Conservation (phyloP, 2,329 filamentous ascomycete species). For the Chrysoporthe puriensis region DNA sequence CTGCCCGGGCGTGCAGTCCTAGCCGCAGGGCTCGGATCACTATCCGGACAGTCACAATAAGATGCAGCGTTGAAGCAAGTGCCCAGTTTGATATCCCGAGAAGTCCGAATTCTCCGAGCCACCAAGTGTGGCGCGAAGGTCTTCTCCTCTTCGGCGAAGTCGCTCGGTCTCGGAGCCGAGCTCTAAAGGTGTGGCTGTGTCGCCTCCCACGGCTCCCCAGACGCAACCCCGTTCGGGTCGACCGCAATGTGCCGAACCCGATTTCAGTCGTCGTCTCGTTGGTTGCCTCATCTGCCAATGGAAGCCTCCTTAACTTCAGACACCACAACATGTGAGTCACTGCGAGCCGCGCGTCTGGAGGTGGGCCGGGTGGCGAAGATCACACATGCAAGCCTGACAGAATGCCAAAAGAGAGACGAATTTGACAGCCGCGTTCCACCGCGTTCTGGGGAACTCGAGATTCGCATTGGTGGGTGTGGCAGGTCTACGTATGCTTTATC, state of each 20-base stretch:
- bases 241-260: background rate
- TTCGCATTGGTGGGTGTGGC: background rate
- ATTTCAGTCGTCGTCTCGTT: background rate
- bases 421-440: background rate
- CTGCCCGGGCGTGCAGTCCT: background rate
- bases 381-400: background rate
- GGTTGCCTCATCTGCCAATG: background rate
- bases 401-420: background rate
- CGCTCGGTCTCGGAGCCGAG: background rate
- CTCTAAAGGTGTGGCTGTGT: background rate
- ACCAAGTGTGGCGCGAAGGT: background rate
- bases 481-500: constrained; percentile 17
- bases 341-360: constrained; percentile 12
- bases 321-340: constrained; percentile 1
- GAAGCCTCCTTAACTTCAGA: background rate
- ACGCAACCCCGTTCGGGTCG: background rate
- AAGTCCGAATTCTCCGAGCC: background rate
- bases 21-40: too few species aligned
- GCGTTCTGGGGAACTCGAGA: background rate
- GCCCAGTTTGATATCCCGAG: background rate
- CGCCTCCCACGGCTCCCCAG: background rate
- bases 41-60: background rate
- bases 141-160: background rate
- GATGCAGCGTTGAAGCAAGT: background rate
- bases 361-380: constrained; percentile 15